Conservation (phyloP, 805 yeast species). For the Teunomyces aglyptinius region DNA sequence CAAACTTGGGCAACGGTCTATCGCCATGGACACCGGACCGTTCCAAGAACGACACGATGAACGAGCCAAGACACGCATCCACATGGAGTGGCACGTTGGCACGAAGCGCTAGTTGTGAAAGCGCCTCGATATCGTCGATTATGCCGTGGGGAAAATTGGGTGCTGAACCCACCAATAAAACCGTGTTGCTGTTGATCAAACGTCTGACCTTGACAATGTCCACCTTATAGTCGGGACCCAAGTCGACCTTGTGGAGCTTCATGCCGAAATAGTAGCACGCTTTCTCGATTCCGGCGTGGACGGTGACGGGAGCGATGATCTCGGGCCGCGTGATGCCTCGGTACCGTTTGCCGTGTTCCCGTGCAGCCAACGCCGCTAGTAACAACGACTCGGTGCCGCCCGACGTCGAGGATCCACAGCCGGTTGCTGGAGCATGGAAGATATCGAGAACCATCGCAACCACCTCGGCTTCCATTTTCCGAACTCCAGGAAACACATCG, state of each 20-base stretch:
- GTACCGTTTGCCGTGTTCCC: constrained; percentile 62
- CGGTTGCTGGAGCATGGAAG: constrained; percentile 68
- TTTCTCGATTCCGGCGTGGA: constrained; percentile 94
- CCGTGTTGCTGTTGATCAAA: constrained; percentile 75
- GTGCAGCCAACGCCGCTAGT: constrained; percentile 83
- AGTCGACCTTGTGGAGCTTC: constrained; percentile 73
- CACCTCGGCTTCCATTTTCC: constrained; percentile 95
- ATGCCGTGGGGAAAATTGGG: constrained; percentile 98
- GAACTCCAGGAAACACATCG: constrained; percentile 92
- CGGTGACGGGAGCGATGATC: constrained; percentile 82
- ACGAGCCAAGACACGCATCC: constrained; percentile 94
- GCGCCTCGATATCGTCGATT: constrained; percentile 78
- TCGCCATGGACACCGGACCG: constrained; percentile 52
- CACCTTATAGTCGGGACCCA: constrained; percentile 67
- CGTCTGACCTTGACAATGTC: constrained; percentile 59
- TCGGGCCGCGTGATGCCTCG: constrained; percentile 71
- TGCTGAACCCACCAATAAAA: constrained; percentile 86
- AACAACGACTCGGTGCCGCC: constrained; percentile 96
- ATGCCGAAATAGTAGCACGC: constrained; percentile 91
- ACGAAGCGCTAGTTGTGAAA: constrained; percentile 62
- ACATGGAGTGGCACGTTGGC: constrained; percentile 87
- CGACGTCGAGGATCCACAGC: constrained; percentile 75
- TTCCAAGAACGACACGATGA: constrained; percentile 76
- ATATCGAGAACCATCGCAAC: constrained; percentile 83
- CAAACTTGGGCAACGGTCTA: constrained; percentile 56